Base-by-base conservation (phyloP, 208 protist genomes). In the Acanthamoeba lenticulata region DNA sequence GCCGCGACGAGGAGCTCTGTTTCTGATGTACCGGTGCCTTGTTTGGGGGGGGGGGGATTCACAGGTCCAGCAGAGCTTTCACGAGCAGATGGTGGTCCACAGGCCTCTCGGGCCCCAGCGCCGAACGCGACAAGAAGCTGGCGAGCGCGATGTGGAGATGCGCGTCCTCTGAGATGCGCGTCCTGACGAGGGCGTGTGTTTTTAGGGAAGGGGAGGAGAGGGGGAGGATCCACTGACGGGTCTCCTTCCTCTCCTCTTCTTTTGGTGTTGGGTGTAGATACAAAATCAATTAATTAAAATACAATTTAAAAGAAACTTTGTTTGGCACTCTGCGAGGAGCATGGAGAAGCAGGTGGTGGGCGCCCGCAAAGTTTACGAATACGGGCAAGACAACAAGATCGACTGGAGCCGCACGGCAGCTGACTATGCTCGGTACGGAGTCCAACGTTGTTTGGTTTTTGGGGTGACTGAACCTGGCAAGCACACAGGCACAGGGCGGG, bases 21-120 rank as follows among this genome's bases (percentile, higher is more conserved):
- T 6, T 5, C n/a, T 15, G 29, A 45, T 42, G 4, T 15, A 6
- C 1, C n/a, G 17, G 9, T 81, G 9, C 3, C 40, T 1, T 45
- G 9, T 29, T 72, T 36, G 32, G 32, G 19, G n/a, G n/a, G n/a
- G n/a, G n/a, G n/a, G n/a, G n/a, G n/a, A n/a, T n/a, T n/a, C n/a
- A 36, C 65, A 83, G 72, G 72, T 34, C 40, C 72, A 83, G 34
- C 72, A 83, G 29, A 83, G 34, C 4, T 40, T 83, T 24, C 72
- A 83, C 42, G 72, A 83, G 72, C 72, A 83, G 42, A n/a, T n/a
- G 21, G 27, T 83, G 36, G 49, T 83, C 38, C 21, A n/a, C 72
- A 83, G 49, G 24, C 72, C 72, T 13, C 72, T 83, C 27, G 29
- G 27, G 65, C 65, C 65, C 29, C 32, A 17, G 6, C 65, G 32